These are phyloP conservation scores for Teunomyces barrocoloradensis DNA, from an alignment of 805 yeast genomes.

Conservation along the genomic window DNA sequence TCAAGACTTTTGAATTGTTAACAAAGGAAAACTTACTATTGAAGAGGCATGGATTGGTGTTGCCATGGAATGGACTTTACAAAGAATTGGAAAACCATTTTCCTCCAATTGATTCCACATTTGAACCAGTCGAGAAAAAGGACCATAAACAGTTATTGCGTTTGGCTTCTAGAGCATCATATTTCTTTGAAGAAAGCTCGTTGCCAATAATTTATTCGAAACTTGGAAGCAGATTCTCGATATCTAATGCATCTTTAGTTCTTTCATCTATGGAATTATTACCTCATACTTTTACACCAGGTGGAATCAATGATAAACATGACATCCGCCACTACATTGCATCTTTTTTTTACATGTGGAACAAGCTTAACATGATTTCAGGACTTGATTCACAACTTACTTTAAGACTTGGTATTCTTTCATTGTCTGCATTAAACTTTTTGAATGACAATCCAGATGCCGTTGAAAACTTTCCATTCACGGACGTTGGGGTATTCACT, in stretches of 20 bases:
- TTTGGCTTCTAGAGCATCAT: conserved; percentile 52
- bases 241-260: conserved; percentile 50
- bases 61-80: conserved; percentile 53
- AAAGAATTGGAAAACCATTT: conserved; percentile 33
- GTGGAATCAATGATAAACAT: conserved; percentile 24
- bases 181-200: conserved; percentile 49
- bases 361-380: conserved; percentile 45
- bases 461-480: conserved; percentile 26
- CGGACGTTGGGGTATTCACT: conserved; percentile 62
- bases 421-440: conserved; percentile 46
- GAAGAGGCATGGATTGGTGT: conserved; percentile 35
- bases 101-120: conserved; percentile 29
- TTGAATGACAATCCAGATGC: conserved; percentile 18
- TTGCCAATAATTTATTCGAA: conserved; percentile 52
- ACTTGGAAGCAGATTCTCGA: conserved; percentile 51
- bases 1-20: conserved; percentile 57
- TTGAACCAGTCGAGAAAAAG: conserved; percentile 46
- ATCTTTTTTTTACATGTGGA: conserved; percentile 72
- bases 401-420: conserved; percentile 60
- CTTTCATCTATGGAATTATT: conserved; percentile 53
- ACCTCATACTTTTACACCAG: conserved; percentile 43
- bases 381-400: conserved; percentile 64
- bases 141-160: conserved; percentile 48
- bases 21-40: conserved; percentile 43
- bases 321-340: conserved; percentile 60